Base-by-base conservation (phyloP, 306 rosid genomes). In the Corylus americana region DNA sequence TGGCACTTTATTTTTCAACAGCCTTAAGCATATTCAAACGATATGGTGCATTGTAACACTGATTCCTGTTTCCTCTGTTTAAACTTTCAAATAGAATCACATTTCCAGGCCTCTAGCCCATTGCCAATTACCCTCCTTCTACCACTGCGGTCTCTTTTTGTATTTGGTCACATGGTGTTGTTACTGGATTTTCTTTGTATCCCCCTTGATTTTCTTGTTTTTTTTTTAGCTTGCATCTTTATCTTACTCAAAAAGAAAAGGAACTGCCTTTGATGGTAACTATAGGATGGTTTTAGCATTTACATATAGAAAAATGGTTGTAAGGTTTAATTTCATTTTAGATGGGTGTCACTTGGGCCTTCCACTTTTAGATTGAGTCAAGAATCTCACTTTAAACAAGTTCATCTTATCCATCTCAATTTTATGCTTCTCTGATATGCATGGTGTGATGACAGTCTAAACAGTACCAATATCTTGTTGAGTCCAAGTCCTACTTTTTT, bases 361-460 rank as follows among this genome's bases (percentile, higher is more conserved):
- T 55, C 27, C 20, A 14, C 42, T 29, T 31, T 63, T 63, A 11
- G 31, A 5, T 59, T 5, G 8, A 22, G 14, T 22, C 39, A 11
- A 11, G 14, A 22, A 16, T 13, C 16, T 29, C 25, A 5, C 44
- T 31, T 63, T 63, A 63, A 31, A 63, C 70, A 27, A 63, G 70
- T 5, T 63, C 9, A 31, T 14, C 10, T 14, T 27, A 17, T 31
- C 29, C 42, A 29, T 63, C 20, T 63, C 8, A 31, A 27, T 27
- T 63, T 14, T 31, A 31, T 13, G 70, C 42, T 29, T 31, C 18
- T 70, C 16, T 13, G 59, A 69, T 70, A 10, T 29, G 22, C 11
- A 64, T 39, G 25, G 55, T 69, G 49, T 31, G 79, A 16, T 73
- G 49, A 55, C 20, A 63, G 2, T 42, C 5, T 74, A n/a, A 78